Base-by-base conservation (phyloP, 2,329 filamentous ascomycete species). In the Xylariaceae sp. region DNA sequence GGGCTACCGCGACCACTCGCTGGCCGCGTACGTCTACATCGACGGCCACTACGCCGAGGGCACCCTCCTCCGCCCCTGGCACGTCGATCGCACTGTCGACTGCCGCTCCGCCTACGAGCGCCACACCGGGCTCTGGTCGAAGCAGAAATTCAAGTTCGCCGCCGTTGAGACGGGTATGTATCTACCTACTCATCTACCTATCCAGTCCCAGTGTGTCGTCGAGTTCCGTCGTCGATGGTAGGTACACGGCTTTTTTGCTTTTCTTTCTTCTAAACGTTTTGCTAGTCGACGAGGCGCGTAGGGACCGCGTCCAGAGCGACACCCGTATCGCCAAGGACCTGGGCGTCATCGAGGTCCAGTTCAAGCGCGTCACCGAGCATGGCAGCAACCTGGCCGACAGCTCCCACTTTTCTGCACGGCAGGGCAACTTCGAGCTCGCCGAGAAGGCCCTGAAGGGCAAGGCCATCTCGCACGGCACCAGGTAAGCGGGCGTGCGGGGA, bases 361-460 rank as follows among this genome's bases (percentile, higher is more conserved):
- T 51, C 28, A 19, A 1, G 13, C 45, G 47, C 18, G 39, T 32
- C 14, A 43, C 40, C 13, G 8, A 39, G 12, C 3, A 21, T 7
- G 35, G 32, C 17, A 1, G 9, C 17, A 3, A 2, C 14, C 5
- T 4, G 4, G 3, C 1, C 12, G 0, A 12, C 10, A 15, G 2
- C 10, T 24, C 7, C 12, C n/a, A n/a, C n/a, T n/a, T n/a, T n/a
- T n/a, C n/a, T n/a, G n/a, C n/a, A n/a, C n/a, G n/a, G n/a, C 8
- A 4, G 14, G 12, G 11, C 17, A 12, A 10, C 13, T 37, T 42
- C 5, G 48, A 55, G 33, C 42, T 60, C 2, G 40, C 56, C 0
- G 57, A 60, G 27, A 52, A 58, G 34, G 49, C 57, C 0, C 40
- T 61, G 3, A 59, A 61, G 21, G 57, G 56, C 6, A 50, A 45